These are phyloP conservation scores for Coffea canephora DNA, from an alignment of 257 asterid genomes.

Conservation along the genomic window DNA sequence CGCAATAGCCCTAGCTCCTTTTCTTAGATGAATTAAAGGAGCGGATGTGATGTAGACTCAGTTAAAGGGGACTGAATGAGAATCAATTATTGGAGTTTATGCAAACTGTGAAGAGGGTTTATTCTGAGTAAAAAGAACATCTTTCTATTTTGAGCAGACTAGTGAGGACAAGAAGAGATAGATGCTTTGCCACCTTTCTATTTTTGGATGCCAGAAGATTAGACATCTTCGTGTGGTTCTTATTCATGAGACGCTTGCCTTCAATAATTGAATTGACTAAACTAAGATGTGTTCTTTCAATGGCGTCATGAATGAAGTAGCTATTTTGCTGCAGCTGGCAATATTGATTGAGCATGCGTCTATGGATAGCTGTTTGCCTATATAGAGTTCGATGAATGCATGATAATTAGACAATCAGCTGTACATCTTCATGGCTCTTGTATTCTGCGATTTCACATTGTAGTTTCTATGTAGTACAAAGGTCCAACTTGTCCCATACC, in stretches of 20 bases:
- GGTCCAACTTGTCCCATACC: neutral
- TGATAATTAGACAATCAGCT: neutral
- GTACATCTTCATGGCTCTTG: neutral
- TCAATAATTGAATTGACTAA: constrained; percentile 15
- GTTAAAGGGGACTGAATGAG: constrained; percentile 19
- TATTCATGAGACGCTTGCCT: constrained; percentile 7
- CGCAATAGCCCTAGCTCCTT: neutral
- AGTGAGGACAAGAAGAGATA: neutral
- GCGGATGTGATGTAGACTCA: constrained; percentile 13
- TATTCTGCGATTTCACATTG: neutral
- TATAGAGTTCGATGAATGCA: neutral
- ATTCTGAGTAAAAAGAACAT: neutral
- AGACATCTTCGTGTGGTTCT: neutral
- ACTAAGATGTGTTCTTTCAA: neutral
- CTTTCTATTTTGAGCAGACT: constrained; percentile 13
- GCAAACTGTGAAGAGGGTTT: neutral
- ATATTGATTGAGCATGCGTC: neutral
- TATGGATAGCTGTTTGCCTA: neutral
- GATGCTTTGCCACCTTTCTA: constrained; percentile 6
- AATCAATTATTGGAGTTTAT: constrained; percentile 21
- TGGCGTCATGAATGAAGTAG: neutral
- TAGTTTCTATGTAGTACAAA: neutral
- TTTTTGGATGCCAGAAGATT: neutral
- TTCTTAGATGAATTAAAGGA: neutral
- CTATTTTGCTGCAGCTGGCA: neutral